A percentile compares a stretch with the other conserved stretches of the same genome.
Evolutionary conservation across 768 basidiomycete species (phyloP).

Genomic region (Termitomyces sp.): DNA sequence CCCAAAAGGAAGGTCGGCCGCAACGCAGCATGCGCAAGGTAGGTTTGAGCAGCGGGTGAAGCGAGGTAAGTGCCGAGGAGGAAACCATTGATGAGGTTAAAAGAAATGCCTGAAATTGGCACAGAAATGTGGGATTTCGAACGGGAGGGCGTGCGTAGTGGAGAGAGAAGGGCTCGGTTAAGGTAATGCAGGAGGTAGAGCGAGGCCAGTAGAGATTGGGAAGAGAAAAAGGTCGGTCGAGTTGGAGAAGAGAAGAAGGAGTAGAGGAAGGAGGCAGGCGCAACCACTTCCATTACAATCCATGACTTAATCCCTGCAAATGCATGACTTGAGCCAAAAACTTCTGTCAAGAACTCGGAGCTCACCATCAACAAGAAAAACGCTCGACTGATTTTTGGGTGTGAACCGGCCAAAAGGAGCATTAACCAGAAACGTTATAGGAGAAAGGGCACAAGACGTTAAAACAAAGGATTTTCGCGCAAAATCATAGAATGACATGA

Average conservation of each 20-base stretch:
- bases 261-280: slow-evolving; percentile 51
- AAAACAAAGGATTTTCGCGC: slow-evolving; percentile 12
- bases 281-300: slow-evolving; percentile 73
- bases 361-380: slow-evolving; percentile 55
- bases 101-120: slow-evolving; percentile 44
- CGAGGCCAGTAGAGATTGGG: slow-evolving; percentile 44
- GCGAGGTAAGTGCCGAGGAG: slow-evolving; percentile 69
- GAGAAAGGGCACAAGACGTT: background rate
- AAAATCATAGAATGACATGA: slow-evolving; percentile 7
- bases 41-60: slow-evolving; percentile 44
- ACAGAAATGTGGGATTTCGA: slow-evolving; percentile 71
- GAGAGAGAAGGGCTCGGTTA: slow-evolving; percentile 68
- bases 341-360: background rate
- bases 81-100: slow-evolving; percentile 71
- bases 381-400: slow-evolving; percentile 30
- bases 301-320: slow-evolving; percentile 39
- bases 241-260: slow-evolving; percentile 42
- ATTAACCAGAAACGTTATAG: slow-evolving; percentile 40
- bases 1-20: slow-evolving; percentile 54
- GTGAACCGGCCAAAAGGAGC: slow-evolving; percentile 65
- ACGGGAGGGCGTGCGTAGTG: slow-evolving; percentile 74
- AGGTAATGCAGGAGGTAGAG: slow-evolving; percentile 74
- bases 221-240: slow-evolving; percentile 25
- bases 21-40: slow-evolving; percentile 25
- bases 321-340: background rate